Evolutionary conservation across 306 rosid genomes (phyloP), one percentile per base, ranked within the genome.

Genomic region (Malus sieversii): DNA sequence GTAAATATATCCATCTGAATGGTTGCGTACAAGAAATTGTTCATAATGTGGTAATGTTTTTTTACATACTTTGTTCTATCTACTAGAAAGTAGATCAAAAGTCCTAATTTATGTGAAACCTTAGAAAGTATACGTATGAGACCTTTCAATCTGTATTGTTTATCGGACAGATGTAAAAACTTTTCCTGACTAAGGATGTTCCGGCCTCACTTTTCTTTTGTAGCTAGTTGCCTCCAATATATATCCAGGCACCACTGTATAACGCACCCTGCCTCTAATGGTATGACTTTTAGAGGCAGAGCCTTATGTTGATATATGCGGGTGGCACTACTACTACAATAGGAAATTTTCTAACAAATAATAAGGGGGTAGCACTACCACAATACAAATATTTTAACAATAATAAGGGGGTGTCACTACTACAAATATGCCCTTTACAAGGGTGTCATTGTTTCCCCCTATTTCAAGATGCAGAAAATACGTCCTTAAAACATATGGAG

Each of bases 1-100:
- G 78, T 64, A 30, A 82, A 75, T 69, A 68, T 68, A 6, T 68
- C 13, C 25, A 45, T 71, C 58, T 71, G 58, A 76, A 66, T 71
- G 77, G 40, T 48, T 72, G 67, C 55, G 71, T 63, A 52, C 77
- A 58, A 75, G 30, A 46, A 80, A 65, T 73, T 65, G 29, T 30
- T 66, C 62, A 60, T 51, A 60, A 14, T 51, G 66, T 55, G 62
- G 66, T 35, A 45, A 75, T 70, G 55, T 71, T 35, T 15, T 32
- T 20, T 58, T 76, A 75, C 65, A 75, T 60, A 84, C 63, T 77
- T 19, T 63, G 44, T 48, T 3, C 68, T 18, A 32, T 60, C 66
- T 42, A 27, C 13, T 23, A 3, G 64, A 9, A 23, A 19, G 12
- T 59, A 59, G 11, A 59, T 22, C 45, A 42, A 42, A 42, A 42